Evolutionary conservation across 441 rosid genomes (phyloP).

Genomic region (Adansonia rubrostipa): DNA sequence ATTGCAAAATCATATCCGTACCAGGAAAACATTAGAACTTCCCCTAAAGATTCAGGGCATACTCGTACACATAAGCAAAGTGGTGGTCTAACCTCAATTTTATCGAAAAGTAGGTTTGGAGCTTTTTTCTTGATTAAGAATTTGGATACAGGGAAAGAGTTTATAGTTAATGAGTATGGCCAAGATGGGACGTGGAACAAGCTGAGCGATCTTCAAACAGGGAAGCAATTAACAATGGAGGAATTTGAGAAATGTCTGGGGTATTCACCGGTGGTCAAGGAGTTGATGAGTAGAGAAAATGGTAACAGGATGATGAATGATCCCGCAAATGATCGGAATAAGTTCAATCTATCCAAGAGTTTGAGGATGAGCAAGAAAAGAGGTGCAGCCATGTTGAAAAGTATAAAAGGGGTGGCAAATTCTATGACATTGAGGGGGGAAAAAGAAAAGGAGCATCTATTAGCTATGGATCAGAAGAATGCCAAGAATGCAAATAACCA

Average conservation of each 20-base stretch:
- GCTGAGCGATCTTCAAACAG: constrained; percentile 91
- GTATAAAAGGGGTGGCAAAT: constrained; percentile 76
- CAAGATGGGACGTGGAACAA: constrained; percentile 91
- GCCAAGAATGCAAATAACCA: constrained; percentile 48
- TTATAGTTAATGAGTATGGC: constrained; percentile 80
- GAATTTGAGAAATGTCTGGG: constrained; percentile 89
- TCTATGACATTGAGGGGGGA: constrained; percentile 61
- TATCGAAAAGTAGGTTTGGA: constrained; percentile 49
- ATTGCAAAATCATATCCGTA: constrained; percentile 43
- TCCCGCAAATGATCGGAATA: constrained; percentile 38
- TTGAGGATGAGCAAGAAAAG: constrained; percentile 78
- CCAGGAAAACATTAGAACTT: constrained; percentile 46
- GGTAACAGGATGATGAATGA: constrained; percentile 28
- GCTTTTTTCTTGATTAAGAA: constrained; percentile 85
- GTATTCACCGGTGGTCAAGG: constrained; percentile 86
- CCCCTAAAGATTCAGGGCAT: constrained; percentile 32
- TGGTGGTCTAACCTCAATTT: constrained; percentile 32
- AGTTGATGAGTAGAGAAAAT: constrained; percentile 81
- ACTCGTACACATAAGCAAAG: constrained; percentile 26
- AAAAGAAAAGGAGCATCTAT: constrained; percentile 52
- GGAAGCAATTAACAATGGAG: constrained; percentile 89
- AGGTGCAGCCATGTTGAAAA: constrained; percentile 82
- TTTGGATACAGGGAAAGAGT: constrained; percentile 88
- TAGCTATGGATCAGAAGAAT: constrained; percentile 34
- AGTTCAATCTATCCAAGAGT: constrained; percentile 66